Evolutionary conservation across 1,284 basidiomycete genomes (phyloP), one percentile per base, ranked within the genome.

Genomic region (Vanrija humicola): DNA sequence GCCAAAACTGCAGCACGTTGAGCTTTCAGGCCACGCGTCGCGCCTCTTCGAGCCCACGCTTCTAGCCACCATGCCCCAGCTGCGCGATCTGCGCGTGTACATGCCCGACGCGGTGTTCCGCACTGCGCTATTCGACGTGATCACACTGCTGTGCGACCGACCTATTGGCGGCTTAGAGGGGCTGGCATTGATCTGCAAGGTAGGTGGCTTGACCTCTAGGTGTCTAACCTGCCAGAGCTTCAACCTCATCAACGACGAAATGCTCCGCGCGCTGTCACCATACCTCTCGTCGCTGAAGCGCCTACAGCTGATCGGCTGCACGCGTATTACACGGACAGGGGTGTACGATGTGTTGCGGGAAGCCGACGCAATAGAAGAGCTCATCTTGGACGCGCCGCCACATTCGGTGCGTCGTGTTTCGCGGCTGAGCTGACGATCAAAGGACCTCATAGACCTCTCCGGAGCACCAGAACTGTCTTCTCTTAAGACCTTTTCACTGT

Each of bases 21-120:
- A 76, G 58, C 60, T 77, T 4, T 71, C 74, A 1, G 75, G 75
- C 9, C 73, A 73, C 52, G 68, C 69, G 7, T 57, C 65, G 18
- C 54, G 64, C 26, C 66, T 67, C 40, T 74, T 72, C 52, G 64
- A 73, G 45, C 68, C 74, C 0, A 5, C 34, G 0, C 29, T 71
- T n/a, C 26, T 77, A 3, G 65, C 66, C 3, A 29, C 25, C 7
- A 62, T 70, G 54, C 39, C 59, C 2, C 46, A 57, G 4, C 54
- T 77, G 16, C 62, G 69, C 9, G 75, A 76, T 38, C 52, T 77
- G 25, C 50, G 71, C 7, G 63, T 77, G 16, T 73, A 75, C 66
- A 69, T 75, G 67, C 75, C 75, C 19, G 74, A 77, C 59, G 48
- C 62, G 18, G 49, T 45, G 14, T 62, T 70, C 28, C 57, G 65